Evolutionary conservation across 2,329 filamentous ascomycete genomes (phyloP), one percentile per base, ranked within the genome.

Genomic region (Pseudovirgaria hyperparasitica): DNA sequence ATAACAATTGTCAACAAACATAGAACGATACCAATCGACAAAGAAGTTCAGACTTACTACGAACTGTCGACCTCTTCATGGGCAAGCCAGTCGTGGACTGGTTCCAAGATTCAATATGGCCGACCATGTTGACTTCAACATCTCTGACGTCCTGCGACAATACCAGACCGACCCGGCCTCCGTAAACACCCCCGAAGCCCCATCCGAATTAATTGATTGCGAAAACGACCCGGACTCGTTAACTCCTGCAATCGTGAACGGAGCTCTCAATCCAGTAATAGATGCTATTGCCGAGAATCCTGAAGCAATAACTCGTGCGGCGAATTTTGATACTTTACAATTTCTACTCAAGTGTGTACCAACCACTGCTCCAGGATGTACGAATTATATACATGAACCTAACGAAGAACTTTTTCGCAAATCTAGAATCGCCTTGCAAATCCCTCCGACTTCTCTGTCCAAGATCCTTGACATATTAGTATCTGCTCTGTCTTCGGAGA

Each of bases 91-190:
- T n/a, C n/a, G n/a, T n/a, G n/a, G n/a, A n/a, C n/a, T n/a, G n/a
- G n/a, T n/a, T n/a, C n/a, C n/a, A 9, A 6, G 38, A 40, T 40
- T 48, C 75, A 78, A 65, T 47, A 80, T 80, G 62, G 67, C 67
- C 42, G 62, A 64, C 38, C 60, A 57, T 37, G 70, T 85, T 52
- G 70, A 77, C 48, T 98, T 98, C 61, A 82, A 96, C 55, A 82
- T 98, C 57, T 93, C 94, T 55, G 80, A 93, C 63, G 84, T 85
- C 39, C 78, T 96, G 55, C 94, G 93, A 66, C 72, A 82, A 53
- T 98, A 94, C 60, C 82, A 94, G 70, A 92, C 84, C 58, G 87
- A 96, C 53, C 87, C 90, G 6, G 65, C 75, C 23, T 71, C 73
- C 20, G 80, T 96, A 30, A 65, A 79, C 6, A 94, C 86, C 3